Conservation (phyloP, 805 yeast species). For the Starmerella riodocensis region DNA sequence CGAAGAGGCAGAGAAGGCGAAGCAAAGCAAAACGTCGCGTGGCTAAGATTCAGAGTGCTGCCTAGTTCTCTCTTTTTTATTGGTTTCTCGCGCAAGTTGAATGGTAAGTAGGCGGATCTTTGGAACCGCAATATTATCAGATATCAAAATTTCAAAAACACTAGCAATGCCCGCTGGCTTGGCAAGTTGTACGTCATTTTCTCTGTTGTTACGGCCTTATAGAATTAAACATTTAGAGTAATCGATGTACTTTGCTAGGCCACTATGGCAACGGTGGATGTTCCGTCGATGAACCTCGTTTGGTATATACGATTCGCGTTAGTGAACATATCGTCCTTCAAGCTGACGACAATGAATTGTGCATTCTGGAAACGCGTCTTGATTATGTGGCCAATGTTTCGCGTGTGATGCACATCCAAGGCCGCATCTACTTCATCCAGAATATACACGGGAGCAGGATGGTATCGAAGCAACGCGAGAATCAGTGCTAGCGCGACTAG, state of each 20-base stretch:
- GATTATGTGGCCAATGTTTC: conserved; percentile 90
- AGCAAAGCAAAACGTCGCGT: background rate
- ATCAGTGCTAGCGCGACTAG: conserved; percentile 84
- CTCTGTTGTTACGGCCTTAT: no score
- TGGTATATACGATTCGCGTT: conserved; percentile 91
- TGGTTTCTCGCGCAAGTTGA: no score
- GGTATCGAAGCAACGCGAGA: conserved; percentile 80
- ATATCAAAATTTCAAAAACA: no score
- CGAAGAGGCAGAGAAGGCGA: conserved; percentile 3
- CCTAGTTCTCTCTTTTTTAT: no score
- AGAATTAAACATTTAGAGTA: no score
- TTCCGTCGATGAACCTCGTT: conserved; percentile 92
- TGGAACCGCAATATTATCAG: no score
- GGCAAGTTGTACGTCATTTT: no score
- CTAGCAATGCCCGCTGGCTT: no score
- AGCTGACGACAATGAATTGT: conserved; percentile 89
- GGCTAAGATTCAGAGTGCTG: conserved; percentile 7
- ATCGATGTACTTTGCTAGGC: no score
- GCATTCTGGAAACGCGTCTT: conserved; percentile 91
- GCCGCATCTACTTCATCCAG: conserved; percentile 98
- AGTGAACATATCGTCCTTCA: conserved; percentile 96
- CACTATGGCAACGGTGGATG: conserved; percentile 15
- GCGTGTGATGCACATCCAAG: conserved; percentile 89
- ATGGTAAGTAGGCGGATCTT: no score
- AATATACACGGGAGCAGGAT: conserved; percentile 98